phyloP scores from a whole-genome alignment of 1,139 yeast species.

The Hanseniaspora gamundiae region DNA sequence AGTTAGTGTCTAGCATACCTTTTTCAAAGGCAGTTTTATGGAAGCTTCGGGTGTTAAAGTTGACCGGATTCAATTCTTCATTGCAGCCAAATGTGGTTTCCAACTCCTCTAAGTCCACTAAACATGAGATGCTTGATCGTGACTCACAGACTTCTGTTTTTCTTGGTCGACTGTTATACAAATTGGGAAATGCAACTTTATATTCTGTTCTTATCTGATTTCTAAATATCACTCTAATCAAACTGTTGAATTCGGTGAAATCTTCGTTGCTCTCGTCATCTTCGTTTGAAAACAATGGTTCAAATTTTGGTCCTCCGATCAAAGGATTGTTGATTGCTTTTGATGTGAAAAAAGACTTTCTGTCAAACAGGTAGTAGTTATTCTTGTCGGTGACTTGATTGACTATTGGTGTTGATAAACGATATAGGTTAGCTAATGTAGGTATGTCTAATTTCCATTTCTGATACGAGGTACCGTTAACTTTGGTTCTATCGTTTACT shows the following conservation, averaged over 20 bases:
- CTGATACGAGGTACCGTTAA: slow-evolving; percentile 63
- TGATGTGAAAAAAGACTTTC: slow-evolving; percentile 72
- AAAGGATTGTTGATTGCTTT: slow-evolving; percentile 77
- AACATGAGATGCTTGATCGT: slow-evolving; percentile 42
- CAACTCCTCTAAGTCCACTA: slow-evolving; percentile 30
- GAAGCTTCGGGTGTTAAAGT: slow-evolving; percentile 27
- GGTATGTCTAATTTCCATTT: slow-evolving; percentile 55
- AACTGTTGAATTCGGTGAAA: slow-evolving; percentile 77
- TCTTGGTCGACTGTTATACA: slow-evolving; percentile 71
- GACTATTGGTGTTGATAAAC: slow-evolving; percentile 58
- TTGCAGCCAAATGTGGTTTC: slow-evolving; percentile 39
- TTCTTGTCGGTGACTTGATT: slow-evolving; percentile 46
- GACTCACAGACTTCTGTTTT: slow-evolving; percentile 53
- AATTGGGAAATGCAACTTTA: slow-evolving; percentile 71
- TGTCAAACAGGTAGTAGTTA: slow-evolving; percentile 59
- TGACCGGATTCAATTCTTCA: slow-evolving; percentile 44
- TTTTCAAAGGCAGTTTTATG: slow-evolving; percentile 15
- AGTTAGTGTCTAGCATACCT: slow-evolving; percentile 19
- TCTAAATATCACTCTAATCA: slow-evolving; percentile 78
- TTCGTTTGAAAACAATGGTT: slow-evolving; percentile 63
- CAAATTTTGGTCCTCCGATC: slow-evolving; percentile 96
- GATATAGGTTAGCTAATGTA: slow-evolving; percentile 53
- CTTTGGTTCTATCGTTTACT: slow-evolving; percentile 38
- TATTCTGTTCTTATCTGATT: slow-evolving; percentile 70
- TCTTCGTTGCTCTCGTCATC: slow-evolving; percentile 54